Percentiles rank a stretch among this genome's conserved stretches.
Conservation (phyloP, 345 rosid genomes). For the Eucalyptus regnans region DNA sequence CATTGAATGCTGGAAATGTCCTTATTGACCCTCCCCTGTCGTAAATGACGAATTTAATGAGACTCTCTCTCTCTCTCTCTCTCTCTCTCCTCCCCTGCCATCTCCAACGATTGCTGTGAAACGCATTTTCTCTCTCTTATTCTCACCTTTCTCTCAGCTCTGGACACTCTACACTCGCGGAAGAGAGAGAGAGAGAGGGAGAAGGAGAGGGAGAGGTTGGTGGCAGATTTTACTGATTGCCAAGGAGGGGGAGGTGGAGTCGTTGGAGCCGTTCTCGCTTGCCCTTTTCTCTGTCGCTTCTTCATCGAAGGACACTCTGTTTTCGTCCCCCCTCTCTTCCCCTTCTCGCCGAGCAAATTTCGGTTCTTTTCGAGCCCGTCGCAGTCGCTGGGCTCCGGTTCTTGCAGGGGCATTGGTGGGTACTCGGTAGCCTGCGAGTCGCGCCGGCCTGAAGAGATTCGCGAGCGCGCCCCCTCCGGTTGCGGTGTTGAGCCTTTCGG, state of each 20-base stretch:
- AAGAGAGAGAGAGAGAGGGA: neutral
- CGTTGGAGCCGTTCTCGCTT: neutral
- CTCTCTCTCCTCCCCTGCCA: neutral
- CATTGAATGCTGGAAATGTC: conserved; percentile 36
- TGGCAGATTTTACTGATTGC: neutral
- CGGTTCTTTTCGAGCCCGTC: neutral
- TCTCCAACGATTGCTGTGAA: neutral
- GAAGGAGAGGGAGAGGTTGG: neutral
- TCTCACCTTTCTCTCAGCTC: neutral
- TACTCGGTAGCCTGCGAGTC: neutral
- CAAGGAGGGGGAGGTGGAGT: neutral
- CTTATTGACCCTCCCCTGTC: conserved; percentile 2
- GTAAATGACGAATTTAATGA: conserved; percentile 8
- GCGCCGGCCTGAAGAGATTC: neutral
- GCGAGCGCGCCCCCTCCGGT: neutral
- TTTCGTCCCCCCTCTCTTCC: neutral
- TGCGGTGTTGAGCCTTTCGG: neutral
- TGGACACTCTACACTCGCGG: neutral
- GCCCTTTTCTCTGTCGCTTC: neutral
- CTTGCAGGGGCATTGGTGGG: neutral
- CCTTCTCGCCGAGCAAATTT: neutral
- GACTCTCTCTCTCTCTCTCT: neutral
- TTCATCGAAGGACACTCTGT: neutral
- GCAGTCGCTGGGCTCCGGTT: neutral
- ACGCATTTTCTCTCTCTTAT: neutral